Evolutionary conservation across 306 rosid genomes (phyloP).

Genomic region (Quercus glauca): DNA sequence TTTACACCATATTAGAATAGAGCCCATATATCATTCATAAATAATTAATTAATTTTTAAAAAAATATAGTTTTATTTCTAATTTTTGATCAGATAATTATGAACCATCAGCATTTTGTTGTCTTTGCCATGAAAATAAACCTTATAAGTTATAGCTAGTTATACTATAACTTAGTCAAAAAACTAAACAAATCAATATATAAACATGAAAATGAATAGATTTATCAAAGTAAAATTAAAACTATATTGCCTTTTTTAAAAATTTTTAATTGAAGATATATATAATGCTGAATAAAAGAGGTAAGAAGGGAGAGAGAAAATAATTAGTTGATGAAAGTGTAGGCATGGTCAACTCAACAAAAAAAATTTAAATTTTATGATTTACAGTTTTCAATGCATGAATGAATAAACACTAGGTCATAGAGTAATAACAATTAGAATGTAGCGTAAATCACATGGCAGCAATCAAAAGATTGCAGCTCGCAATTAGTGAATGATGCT

Average conservation of each 20-base stretch:
- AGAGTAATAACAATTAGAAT: neutral
- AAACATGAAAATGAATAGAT: neutral
- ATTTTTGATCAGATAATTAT: constrained; percentile 8
- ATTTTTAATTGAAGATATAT: neutral
- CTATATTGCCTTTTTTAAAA: neutral
- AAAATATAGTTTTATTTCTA: neutral
- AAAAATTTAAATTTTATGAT: neutral
- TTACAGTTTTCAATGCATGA: neutral
- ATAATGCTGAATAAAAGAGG: neutral
- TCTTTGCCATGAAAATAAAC: constrained; percentile 2
- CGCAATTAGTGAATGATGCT: constrained; percentile 17
- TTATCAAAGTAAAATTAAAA: neutral
- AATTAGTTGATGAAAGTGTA: neutral
- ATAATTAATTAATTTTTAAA: neutral
- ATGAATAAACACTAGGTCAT: neutral
- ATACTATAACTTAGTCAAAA: neutral
- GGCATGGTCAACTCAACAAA: neutral
- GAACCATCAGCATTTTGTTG: neutral
- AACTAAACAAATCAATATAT: neutral
- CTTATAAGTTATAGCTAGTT: neutral
- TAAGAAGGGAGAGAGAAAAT: neutral
- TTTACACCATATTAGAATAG: neutral
- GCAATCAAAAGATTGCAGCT: constrained; percentile 7
- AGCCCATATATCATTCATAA: neutral
- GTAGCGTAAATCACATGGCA: neutral